Percentiles rank a stretch among this genome's conserved stretches.
phyloP scores from a whole-genome alignment of 2,329 filamentous ascomycete genomes.

The Colletotrichum liriopes region DNA sequence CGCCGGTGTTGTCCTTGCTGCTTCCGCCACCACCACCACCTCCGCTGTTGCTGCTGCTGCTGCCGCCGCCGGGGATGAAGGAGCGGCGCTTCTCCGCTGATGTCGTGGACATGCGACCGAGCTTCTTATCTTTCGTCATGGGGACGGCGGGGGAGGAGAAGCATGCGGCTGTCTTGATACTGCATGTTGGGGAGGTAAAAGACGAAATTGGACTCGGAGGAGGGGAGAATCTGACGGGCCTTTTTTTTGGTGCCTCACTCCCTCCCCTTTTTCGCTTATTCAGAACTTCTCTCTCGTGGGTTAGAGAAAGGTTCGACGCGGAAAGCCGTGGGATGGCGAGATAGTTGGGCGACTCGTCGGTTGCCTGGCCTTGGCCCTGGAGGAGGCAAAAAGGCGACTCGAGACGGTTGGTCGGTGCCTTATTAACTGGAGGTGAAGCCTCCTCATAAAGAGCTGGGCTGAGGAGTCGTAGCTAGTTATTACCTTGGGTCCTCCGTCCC shows the following conservation, averaged over 20 bases:
- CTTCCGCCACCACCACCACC: neutral
- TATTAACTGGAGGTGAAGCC: neutral
- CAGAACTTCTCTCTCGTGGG: neutral
- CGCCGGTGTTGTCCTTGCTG: conserved; percentile 18
- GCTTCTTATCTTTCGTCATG: conserved; percentile 46
- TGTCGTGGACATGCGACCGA: conserved; percentile 41
- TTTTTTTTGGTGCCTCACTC: neutral
- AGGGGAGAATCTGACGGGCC: conserved; percentile 11
- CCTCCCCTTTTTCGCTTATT: conserved; percentile 21
- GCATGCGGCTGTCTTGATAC: conserved; percentile 28
- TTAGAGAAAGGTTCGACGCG: neutral
- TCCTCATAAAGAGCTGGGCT: neutral
- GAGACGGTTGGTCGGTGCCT: conserved; percentile 3
- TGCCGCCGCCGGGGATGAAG: conserved; percentile 43
- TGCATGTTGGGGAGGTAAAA: conserved; percentile 39
- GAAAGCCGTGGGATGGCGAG: neutral
- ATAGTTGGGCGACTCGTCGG: conserved; percentile 6
- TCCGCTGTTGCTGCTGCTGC: conserved; percentile 44
- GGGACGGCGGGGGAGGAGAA: conserved; percentile 28
- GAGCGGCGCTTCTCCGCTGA: conserved; percentile 64
- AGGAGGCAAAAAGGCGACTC: conserved; percentile 4
- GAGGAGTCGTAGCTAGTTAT: conserved; percentile 12
- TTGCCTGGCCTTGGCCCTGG: conserved; percentile 14
- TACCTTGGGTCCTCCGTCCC: neutral
- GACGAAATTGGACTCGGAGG: conserved; percentile 11